Conservation (phyloP, 306 rosid species). For the Oemleria cerasiformis region DNA sequence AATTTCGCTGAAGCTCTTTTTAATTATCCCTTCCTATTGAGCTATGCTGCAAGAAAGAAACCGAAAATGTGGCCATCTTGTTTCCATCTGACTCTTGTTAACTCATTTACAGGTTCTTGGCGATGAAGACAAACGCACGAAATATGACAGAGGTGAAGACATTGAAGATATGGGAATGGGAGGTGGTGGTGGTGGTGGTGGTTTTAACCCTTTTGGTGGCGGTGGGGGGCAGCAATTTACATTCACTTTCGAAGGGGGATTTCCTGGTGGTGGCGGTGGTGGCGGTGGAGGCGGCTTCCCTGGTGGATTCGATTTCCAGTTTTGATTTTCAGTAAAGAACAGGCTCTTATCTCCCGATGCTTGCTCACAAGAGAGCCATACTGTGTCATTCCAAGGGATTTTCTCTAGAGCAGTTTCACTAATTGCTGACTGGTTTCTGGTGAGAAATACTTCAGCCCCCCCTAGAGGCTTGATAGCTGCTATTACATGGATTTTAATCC, state of each 20-base stretch:
- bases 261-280: constrained; percentile 42
- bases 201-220: constrained; percentile 90
- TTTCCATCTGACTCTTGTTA: constrained; percentile 16
- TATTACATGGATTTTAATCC: constrained; percentile 10
- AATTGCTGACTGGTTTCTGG: constrained; percentile 44
- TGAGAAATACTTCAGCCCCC: constrained; percentile 30
- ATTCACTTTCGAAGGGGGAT: constrained; percentile 68
- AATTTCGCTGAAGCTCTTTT: constrained; percentile 3
- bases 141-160: constrained; percentile 95
- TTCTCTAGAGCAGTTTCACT: constrained; percentile 37
- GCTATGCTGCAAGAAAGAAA: background rate
- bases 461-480: constrained; percentile 30
- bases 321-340: constrained; percentile 35
- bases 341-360: background rate
- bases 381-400: constrained; percentile 24
- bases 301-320: constrained; percentile 74
- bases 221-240: constrained; percentile 75
- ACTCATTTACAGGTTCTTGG: constrained; percentile 62
- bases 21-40: constrained; percentile 5
- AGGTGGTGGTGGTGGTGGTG: constrained; percentile 45
- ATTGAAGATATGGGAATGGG: constrained; percentile 78
- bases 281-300: constrained; percentile 51
- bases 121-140: constrained; percentile 85
- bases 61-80: constrained; percentile 8
- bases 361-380: constrained; percentile 5